phyloP scores from a whole-genome alignment of 192 early-diverging fungal species.

The Gonapodya prolifera region DNA sequence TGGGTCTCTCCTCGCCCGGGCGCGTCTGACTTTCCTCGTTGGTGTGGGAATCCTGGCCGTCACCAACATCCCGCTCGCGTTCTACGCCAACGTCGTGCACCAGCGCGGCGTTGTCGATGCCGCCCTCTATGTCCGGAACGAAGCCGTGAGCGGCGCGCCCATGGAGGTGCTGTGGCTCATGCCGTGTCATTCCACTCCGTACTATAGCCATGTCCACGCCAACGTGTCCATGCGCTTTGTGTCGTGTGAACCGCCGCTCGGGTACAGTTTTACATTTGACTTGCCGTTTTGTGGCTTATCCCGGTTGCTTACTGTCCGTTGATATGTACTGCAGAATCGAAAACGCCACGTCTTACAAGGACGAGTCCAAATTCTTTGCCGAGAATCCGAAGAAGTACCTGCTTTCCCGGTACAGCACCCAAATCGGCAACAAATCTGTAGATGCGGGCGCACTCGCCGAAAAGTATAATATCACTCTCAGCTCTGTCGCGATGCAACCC shows the following conservation, averaged over 20 bases:
- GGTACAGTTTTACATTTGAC: conserved; percentile 12
- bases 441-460: background rate
- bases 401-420: conserved; percentile 24
- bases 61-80: conserved; percentile 51
- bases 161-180: conserved; percentile 63
- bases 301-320: background rate
- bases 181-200: conserved; percentile 99
- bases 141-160: conserved; percentile 12
- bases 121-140: conserved; percentile 52
- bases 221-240: conserved; percentile 65
- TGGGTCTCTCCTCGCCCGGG: background rate
- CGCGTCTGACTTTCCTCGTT: conserved; percentile 1
- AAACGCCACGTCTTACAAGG: conserved; percentile 23
- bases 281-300: background rate
- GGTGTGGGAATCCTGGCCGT: conserved; percentile 32
- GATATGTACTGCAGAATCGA: conserved; percentile 5
- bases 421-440: background rate
- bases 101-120: conserved; percentile 90
- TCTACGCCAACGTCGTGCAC: conserved; percentile 67
- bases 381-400: conserved; percentile 44
- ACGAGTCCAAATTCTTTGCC: conserved; percentile 76
- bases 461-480: background rate
- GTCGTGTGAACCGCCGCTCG: conserved; percentile 82
- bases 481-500: conserved; percentile 13
- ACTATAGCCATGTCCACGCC: conserved; percentile 66